Conservation (phyloP, 106 monocot species). For the Allium cepa region DNA sequence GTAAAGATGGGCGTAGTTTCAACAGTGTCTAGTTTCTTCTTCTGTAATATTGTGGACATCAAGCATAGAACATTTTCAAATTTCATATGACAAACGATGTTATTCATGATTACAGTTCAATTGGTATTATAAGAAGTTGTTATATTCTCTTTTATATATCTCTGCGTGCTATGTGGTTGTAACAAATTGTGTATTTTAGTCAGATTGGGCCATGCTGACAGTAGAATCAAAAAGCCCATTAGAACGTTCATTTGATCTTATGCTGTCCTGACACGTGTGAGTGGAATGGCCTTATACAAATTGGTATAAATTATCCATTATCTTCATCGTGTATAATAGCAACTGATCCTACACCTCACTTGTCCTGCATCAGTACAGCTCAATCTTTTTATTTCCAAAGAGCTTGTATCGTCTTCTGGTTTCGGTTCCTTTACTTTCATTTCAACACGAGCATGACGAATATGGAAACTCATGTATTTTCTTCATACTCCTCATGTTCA, state of each 20-base stretch:
- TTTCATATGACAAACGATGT: too few species aligned
- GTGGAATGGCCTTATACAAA: constrained; percentile 7
- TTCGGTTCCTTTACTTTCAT: neutral
- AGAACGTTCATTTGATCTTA: neutral
- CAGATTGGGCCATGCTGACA: too few species aligned
- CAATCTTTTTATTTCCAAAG: too few species aligned
- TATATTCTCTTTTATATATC: too few species aligned
- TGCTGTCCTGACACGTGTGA: constrained; percentile 15
- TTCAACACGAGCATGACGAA: neutral
- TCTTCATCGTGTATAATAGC: neutral
- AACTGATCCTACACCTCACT: neutral
- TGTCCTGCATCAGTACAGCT: too few species aligned
- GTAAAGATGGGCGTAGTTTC: neutral
- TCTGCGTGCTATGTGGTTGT: too few species aligned
- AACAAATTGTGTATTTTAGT: too few species aligned
- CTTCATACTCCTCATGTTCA: neutral
- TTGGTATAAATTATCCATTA: neutral
- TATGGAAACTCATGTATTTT: neutral
- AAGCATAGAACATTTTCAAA: too few species aligned
- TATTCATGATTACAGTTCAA: too few species aligned
- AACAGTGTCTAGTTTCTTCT: neutral
- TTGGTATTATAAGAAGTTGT: too few species aligned
- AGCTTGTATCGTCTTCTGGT: neutral
- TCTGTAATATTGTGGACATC: neutral
- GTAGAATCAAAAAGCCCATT: too few species aligned